Base-by-base conservation (phyloP, 106 monocot species). In the Hemerocallis citrina region DNA sequence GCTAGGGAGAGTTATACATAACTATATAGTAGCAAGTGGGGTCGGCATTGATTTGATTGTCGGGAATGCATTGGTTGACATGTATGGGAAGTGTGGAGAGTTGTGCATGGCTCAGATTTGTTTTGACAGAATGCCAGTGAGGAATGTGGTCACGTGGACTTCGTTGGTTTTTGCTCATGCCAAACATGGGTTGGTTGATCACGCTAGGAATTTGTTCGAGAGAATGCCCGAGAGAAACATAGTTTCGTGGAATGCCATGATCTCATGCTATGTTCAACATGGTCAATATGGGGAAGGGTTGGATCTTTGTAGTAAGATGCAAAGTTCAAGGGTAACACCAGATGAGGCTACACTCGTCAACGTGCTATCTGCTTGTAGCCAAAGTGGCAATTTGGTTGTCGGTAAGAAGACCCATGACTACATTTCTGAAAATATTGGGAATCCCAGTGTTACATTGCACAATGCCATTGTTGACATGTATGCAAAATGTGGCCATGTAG, bases 11-110 rank as follows among this genome's bases (percentile, higher is more conserved):
- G 35, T 69, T 11, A 20, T 81, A 23, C 85, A 89, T 52, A 59
- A 61, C 28, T 68, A 52, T 37, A 47, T 79, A 4, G 34, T 62
- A 35, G 44, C 71, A 5, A 72, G 32, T n/a, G 68, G 73, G 0
- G 19, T 42, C 41, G 40, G 11, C 13, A n/a, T 64, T 14, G 81
- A 85, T 74, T 23, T 90, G 57, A 69, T 85, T 23, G 19, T 72
- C 10, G 70, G 68, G 17, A 90, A 82, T 72, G 90, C 85, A 32
- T 66, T 90, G 62, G 3, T 90, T n/a, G 82, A 85, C 37, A 77
- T 79, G 90, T 82, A 85, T 34, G 85, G 77, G n/a, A 90, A 90
- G 56, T 85, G 82, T 23, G 79, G 82, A 4, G 63, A 81, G 9
- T 47, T 77, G 19, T 8, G 16, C 31, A 57, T 44, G 6, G 79